A percentile compares a stretch with the other conserved stretches of the same genome.
Evolutionary conservation across 805 yeast genomes (phyloP).

Genomic region (Wickerhamiella slavikovae): DNA sequence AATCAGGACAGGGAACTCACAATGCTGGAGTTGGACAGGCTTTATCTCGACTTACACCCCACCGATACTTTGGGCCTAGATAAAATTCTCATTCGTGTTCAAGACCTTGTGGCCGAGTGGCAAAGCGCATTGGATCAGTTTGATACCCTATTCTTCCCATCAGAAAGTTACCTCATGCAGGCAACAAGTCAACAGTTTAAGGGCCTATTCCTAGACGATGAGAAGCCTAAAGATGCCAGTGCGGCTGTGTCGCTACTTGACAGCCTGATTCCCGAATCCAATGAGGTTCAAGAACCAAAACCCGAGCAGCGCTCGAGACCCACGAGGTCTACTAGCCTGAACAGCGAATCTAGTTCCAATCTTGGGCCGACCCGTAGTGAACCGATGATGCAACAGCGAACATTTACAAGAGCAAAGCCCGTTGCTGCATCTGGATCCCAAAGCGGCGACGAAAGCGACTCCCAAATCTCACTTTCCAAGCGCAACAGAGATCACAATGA

Average conservation of each 20-base stretch:
- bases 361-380: not conserved
- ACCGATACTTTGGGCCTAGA: constrained; percentile 55
- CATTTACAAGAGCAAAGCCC: not conserved
- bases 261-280: not conserved
- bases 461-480: constrained; percentile 6
- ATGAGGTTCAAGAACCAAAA: not conserved
- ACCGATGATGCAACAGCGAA: too few species aligned
- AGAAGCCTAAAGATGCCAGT: constrained; percentile 3
- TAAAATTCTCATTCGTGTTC: constrained; percentile 44
- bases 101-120: constrained; percentile 73
- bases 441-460: not conserved
- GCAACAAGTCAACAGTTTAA: constrained; percentile 76
- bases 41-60: constrained; percentile 35
- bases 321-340: not conserved
- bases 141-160: constrained; percentile 60
- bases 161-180: constrained; percentile 79
- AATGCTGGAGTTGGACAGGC: constrained; percentile 24
- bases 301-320: not conserved
- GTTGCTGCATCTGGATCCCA: not conserved
- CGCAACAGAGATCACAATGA: constrained; percentile 10
- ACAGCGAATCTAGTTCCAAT: not conserved
- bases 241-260: constrained; percentile 1
- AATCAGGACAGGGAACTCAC: constrained; percentile 30
- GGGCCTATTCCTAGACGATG: constrained; percentile 33
- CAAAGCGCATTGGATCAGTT: constrained; percentile 64